These are phyloP conservation scores for Quercus gilva DNA, from an alignment of 306 rosid species.

Conservation along the genomic window DNA sequence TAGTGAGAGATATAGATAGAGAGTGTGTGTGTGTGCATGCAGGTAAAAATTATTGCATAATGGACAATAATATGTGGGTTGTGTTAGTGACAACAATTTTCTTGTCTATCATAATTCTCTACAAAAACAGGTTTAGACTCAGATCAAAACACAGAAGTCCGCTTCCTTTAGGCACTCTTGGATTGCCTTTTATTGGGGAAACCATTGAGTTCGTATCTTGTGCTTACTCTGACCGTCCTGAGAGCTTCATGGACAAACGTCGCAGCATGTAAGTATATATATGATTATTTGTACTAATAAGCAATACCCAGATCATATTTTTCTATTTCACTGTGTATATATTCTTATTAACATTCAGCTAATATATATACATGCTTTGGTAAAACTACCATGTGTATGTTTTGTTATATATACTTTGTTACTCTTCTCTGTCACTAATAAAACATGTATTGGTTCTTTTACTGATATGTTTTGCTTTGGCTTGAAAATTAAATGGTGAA, in stretches of 20 bases:
- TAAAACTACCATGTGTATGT: background rate
- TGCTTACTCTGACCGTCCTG: conserved; percentile 94
- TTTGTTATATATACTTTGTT: background rate
- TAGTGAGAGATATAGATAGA: conserved; percentile 28
- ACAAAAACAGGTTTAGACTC: conserved; percentile 37
- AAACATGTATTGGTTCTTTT: too few relatives aligned
- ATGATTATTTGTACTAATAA: background rate
- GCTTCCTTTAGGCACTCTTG: conserved; percentile 86
- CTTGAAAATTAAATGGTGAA: background rate
- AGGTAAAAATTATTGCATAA: conserved; percentile 31
- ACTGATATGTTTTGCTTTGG: background rate
- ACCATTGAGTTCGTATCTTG: conserved; percentile 74
- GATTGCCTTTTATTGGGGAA: conserved; percentile 90
- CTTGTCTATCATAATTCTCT: conserved; percentile 44
- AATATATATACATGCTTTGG: background rate
- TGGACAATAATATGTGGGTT: conserved; percentile 74
- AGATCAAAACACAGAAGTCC: conserved; percentile 41
- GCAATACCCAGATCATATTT: background rate
- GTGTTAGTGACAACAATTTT: conserved; percentile 38
- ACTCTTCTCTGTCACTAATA: too few relatives aligned
- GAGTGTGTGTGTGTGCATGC: conserved; percentile 17
- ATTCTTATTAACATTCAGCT: background rate
- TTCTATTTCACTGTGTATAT: background rate
- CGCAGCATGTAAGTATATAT: conserved; percentile 50
- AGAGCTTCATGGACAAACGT: conserved; percentile 78